phyloP scores from a whole-genome alignment of 169 alveolate genomes.

The Toxoplasma gondii region DNA sequence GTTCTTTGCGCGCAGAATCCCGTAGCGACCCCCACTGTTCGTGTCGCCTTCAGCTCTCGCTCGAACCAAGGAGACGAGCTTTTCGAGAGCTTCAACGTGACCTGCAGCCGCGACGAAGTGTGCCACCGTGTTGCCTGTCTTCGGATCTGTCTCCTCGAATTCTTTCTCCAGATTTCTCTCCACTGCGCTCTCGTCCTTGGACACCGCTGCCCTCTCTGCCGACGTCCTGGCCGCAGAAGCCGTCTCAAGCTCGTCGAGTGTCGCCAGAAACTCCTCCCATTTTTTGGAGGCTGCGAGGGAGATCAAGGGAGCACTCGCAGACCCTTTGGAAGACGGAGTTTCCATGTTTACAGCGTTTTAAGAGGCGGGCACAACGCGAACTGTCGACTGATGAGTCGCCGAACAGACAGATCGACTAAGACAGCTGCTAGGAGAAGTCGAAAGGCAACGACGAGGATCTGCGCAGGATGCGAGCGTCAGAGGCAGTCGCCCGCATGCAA shows the following conservation, averaged over 20 bases:
- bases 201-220: not conserved
- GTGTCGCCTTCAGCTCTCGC: not conserved
- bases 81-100: not conserved
- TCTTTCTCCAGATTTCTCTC: not conserved
- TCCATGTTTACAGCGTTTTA: too few relatives aligned
- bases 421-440: too few relatives aligned
- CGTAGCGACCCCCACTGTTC: not conserved
- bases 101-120: not conserved
- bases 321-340: too few relatives aligned
- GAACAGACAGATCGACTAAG: too few relatives aligned
- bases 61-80: not conserved
- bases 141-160: not conserved
- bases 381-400: too few relatives aligned
- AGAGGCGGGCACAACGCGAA: too few relatives aligned
- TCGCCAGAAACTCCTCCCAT: not conserved
- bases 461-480: too few relatives aligned
- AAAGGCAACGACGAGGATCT: too few relatives aligned
- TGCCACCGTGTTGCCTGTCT: slow-evolving; percentile 14
- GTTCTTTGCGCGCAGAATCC: not conserved
- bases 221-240: not conserved
- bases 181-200: not conserved
- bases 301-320: not conserved
- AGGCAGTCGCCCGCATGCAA: too few relatives aligned
- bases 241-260: not conserved
- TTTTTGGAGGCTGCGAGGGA: not conserved